phyloP scores from a whole-genome alignment of 2,329 filamentous ascomycete species.

The Phaeoacremonium minimum region DNA sequence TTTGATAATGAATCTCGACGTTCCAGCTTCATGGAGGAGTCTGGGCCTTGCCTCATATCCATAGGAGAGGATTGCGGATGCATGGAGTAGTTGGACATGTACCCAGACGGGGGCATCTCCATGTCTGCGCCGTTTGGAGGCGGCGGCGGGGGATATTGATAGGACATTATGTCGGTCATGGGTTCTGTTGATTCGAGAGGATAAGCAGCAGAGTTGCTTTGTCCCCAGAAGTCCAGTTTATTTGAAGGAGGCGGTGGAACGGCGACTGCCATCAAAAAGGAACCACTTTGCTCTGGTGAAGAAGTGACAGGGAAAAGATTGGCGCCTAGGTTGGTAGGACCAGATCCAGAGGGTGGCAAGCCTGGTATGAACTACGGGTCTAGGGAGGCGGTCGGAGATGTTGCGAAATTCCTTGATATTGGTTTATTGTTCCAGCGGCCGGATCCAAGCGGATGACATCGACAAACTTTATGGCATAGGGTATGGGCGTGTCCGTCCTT shows the following conservation, averaged over 20 bases:
- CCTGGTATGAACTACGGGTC: too few relatives aligned
- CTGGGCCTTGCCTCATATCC: constrained; percentile 22
- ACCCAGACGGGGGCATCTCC: constrained; percentile 33
- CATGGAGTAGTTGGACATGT: constrained; percentile 24
- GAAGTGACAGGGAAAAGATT: too few relatives aligned
- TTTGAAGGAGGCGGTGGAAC: constrained; percentile 22
- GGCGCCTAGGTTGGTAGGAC: too few relatives aligned
- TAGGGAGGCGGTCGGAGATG: too few relatives aligned
- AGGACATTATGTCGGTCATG: constrained; percentile 42
- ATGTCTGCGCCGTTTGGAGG: constrained; percentile 34
- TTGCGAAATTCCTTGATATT: too few relatives aligned
- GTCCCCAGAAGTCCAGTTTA: constrained; percentile 24
- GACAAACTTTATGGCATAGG: too few relatives aligned
- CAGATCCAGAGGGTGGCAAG: too few relatives aligned
- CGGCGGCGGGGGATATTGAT: constrained; percentile 40
- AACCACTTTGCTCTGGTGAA: too few relatives aligned
- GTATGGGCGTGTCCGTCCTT: too few relatives aligned
- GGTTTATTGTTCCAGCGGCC: too few relatives aligned
- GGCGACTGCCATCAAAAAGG: constrained; percentile 28
- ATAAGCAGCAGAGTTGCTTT: constrained; percentile 20
- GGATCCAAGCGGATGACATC: too few relatives aligned
- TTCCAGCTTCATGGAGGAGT: constrained; percentile 25
- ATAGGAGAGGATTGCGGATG: constrained; percentile 25
- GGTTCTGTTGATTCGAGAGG: constrained; percentile 19
- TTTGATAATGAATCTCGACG: constrained; percentile 31